Conservation (phyloP, 257 asterid genomes). For the Solanum medicagineum region DNA sequence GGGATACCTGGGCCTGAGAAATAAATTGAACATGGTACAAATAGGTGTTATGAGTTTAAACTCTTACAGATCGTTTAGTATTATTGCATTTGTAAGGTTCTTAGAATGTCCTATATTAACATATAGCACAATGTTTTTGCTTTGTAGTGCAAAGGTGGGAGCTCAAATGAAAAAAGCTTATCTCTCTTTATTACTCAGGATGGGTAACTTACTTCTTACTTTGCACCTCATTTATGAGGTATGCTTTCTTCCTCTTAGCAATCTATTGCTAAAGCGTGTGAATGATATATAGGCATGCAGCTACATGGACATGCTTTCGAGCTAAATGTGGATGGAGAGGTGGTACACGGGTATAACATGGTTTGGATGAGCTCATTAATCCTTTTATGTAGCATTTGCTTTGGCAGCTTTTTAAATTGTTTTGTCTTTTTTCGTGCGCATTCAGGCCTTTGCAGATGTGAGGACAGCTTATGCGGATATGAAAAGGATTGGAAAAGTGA, state of each 20-base stretch:
- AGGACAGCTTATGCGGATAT: constrained; percentile 33
- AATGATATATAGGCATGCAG: constrained; percentile 42
- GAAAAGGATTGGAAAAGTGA: constrained; percentile 22
- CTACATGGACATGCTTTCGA: constrained; percentile 79
- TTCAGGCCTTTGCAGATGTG: constrained; percentile 54
- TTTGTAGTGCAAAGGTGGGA: constrained; percentile 78
- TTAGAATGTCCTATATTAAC: background rate
- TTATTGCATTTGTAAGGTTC: background rate
- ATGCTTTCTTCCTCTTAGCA: background rate
- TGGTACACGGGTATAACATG: constrained; percentile 35
- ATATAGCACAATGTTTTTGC: constrained; percentile 5
- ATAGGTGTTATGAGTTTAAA: background rate
- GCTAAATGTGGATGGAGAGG: constrained; percentile 93
- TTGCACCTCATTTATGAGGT: background rate
- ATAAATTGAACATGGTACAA: background rate
- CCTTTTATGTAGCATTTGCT: background rate
- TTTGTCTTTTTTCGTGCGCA: background rate
- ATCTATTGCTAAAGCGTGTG: constrained; percentile 10
- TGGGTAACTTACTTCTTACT: constrained; percentile 38
- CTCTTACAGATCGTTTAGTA: background rate
- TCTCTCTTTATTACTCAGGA: constrained; percentile 43
- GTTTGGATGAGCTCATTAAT: background rate
- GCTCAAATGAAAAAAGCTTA: constrained; percentile 55
- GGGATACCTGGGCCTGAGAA: background rate
- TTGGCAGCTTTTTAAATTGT: background rate